A percentile compares a stretch with the other conserved stretches of the same genome.
Evolutionary conservation across 1,139 yeast species (phyloP).

Genomic region (Pichia sp.): DNA sequence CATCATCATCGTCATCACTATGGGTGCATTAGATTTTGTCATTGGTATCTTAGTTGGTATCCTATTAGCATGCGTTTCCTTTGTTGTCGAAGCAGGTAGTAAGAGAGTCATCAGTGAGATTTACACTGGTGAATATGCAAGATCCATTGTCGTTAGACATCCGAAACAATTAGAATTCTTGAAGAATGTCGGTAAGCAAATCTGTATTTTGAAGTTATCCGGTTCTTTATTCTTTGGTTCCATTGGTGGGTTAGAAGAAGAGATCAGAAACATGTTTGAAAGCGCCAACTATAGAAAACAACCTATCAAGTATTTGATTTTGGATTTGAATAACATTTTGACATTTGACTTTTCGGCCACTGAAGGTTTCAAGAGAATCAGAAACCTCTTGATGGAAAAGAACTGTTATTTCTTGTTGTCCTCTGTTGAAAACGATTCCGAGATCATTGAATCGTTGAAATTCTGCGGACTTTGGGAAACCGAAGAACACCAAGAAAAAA

Average conservation of each 20-base stretch:
- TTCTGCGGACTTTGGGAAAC: constrained; percentile 73
- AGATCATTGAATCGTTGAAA: constrained; percentile 58
- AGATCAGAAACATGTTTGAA: constrained; percentile 67
- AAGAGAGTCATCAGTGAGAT: constrained; percentile 79
- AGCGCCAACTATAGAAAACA: constrained; percentile 45
- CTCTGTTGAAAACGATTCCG: constrained; percentile 65
- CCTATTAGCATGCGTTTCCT: constrained; percentile 85
- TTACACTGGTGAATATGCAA: constrained; percentile 84
- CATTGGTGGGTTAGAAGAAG: constrained; percentile 83
- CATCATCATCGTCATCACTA: constrained; percentile 77
- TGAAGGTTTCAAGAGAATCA: constrained; percentile 88
- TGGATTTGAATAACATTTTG: constrained; percentile 81
- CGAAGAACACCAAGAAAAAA: constrained; percentile 38
- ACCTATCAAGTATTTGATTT: constrained; percentile 73
- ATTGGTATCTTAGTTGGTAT: constrained; percentile 91
- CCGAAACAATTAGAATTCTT: constrained; percentile 86
- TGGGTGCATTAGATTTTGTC: constrained; percentile 97
- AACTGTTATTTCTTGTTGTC: constrained; percentile 74
- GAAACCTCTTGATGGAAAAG: constrained; percentile 70
- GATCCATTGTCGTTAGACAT: constrained; percentile 91
- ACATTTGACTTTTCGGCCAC: constrained; percentile 93
- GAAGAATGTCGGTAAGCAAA: constrained; percentile 85
- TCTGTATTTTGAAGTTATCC: constrained; percentile 80
- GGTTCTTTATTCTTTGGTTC: constrained; percentile 95
- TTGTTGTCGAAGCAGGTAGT: constrained; percentile 87